Base-by-base conservation (phyloP, 306 rosid species). In the Fragaria ananassa region DNA sequence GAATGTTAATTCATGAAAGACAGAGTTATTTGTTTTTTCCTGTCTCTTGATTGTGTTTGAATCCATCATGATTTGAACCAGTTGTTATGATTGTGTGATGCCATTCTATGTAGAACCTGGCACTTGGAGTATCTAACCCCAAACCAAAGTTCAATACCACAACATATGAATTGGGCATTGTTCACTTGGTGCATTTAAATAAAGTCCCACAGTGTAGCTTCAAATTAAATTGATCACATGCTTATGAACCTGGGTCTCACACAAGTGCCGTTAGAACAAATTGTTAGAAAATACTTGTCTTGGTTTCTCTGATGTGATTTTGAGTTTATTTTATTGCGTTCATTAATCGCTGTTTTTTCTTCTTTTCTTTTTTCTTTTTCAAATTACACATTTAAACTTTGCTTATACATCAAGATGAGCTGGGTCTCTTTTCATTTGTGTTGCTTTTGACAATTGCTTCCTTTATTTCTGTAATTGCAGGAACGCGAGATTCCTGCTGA, bases 401-500 rank as follows among this genome's bases (percentile, higher is more conserved):
- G 45, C 68, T 61, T 35, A 27, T 64, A 11, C 29, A 21, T 39
- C 49, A 37, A 15, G 19, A 18, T 1, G 17, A n/a, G 71, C 50
- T 10, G 68, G 68, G 3, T 29, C 37, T 29, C 37, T 17, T 64
- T 64, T 42, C 54, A 58, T 58, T 44, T 41, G 29, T 41, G 35
- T 73, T 10, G 35, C 27, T 5, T 58, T 42, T 58, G 57, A 74
- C 31, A 17, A 15, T 2, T 74, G 45, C 46, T 73, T 57, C 11
- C 58, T 27, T 1, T 74, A 69, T 45, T 18, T 18, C 64, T 62
- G 42, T 21, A 71, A 80, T 64, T 86, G 76, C 86, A 95, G 99
- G 84, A 76, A 8, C 93, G 96, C 1, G 86, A 90, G 79, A 86
- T 95, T 66, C 99, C 99, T 23, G 87, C 75, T 74, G 93, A 92